Percentiles rank a stretch among this genome's conserved stretches.
These are phyloP conservation scores for Erigeron canadensis DNA, from an alignment of 129 eudicot species.

Conservation along the genomic window DNA sequence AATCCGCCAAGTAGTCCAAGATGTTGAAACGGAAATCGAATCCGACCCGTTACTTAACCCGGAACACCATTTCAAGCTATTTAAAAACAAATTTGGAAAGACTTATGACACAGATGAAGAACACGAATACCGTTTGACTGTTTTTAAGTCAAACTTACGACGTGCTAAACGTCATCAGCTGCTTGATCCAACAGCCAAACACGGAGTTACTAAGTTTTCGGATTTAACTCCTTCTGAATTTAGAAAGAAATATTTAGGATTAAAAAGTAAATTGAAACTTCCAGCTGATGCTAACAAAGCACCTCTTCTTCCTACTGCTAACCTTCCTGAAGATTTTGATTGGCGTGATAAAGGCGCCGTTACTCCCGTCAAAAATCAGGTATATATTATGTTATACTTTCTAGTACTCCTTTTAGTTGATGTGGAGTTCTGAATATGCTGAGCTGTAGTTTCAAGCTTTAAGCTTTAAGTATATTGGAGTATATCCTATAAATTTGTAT, in stretches of 20 bases:
- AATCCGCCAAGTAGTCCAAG: constrained; percentile 76
- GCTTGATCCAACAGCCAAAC: constrained; percentile 76
- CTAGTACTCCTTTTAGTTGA: background rate
- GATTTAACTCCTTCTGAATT: constrained; percentile 84
- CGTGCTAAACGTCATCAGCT: constrained; percentile 90
- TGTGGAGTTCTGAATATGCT: too few relatives aligned
- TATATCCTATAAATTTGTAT: too few relatives aligned
- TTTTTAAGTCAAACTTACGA: constrained; percentile 73
- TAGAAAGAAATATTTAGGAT: constrained; percentile 52
- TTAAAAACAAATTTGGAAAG: constrained; percentile 59
- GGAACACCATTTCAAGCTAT: constrained; percentile 77
- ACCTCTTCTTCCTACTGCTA: constrained; percentile 66
- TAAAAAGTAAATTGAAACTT: constrained; percentile 41
- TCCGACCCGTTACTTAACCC: constrained; percentile 58
- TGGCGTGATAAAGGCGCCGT: constrained; percentile 92
- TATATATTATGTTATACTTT: background rate
- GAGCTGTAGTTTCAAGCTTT: too few relatives aligned
- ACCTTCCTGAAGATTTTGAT: constrained; percentile 69
- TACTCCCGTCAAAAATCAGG: constrained; percentile 81
- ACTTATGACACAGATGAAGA: constrained; percentile 64
- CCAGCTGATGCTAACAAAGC: constrained; percentile 74
- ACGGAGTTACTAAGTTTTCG: constrained; percentile 85
- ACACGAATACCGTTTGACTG: constrained; percentile 57
- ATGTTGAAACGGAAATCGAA: constrained; percentile 16
- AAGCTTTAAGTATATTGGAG: too few relatives aligned